phyloP scores from a whole-genome alignment of 192 early-diverging fungal genomes.

The Coemansia sp. region DNA sequence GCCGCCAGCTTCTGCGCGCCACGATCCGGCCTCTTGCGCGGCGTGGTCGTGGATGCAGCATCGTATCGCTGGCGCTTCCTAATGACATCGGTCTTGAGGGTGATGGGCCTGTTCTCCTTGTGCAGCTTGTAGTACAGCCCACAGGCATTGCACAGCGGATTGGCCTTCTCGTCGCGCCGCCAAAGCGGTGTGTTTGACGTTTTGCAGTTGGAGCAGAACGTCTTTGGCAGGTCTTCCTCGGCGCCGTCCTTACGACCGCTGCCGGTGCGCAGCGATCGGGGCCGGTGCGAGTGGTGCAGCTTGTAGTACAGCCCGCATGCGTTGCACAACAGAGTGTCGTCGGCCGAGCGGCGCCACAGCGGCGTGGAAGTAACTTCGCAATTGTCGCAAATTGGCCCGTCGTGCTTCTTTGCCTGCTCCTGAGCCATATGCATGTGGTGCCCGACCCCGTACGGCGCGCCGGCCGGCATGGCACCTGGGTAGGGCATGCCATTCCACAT shows the following conservation, averaged over 20 bases:
- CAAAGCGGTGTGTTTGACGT: slow-evolving; percentile 94
- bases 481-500: slow-evolving; percentile 50
- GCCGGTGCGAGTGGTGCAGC: slow-evolving; percentile 86
- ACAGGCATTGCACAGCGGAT: slow-evolving; percentile 98
- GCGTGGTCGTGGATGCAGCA: slow-evolving; percentile 3
- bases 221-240: slow-evolving; percentile 45
- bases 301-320: slow-evolving; percentile 97
- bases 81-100: slow-evolving; percentile 94
- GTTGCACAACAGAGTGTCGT: slow-evolving; percentile 92
- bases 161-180: slow-evolving; percentile 87
- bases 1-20: slow-evolving; percentile 13
- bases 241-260: slow-evolving; percentile 61
- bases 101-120: slow-evolving; percentile 84
- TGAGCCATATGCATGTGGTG: slow-evolving; percentile 13
- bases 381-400: slow-evolving; percentile 65
- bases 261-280: slow-evolving; percentile 81
- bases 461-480: slow-evolving; percentile 29
- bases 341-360: slow-evolving; percentile 88
- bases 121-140: slow-evolving; percentile 96
- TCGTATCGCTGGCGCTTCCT: slow-evolving; percentile 88
- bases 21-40: slow-evolving; percentile 38
- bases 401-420: slow-evolving; percentile 35
- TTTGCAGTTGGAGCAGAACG: slow-evolving; percentile 76
- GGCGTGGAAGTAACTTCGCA: slow-evolving; percentile 86
- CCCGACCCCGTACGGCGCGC: slow-evolving; percentile 31